These are phyloP conservation scores for Furculomyces boomerangus DNA, from an alignment of 371 early-diverging fungal species.

Conservation along the genomic window DNA sequence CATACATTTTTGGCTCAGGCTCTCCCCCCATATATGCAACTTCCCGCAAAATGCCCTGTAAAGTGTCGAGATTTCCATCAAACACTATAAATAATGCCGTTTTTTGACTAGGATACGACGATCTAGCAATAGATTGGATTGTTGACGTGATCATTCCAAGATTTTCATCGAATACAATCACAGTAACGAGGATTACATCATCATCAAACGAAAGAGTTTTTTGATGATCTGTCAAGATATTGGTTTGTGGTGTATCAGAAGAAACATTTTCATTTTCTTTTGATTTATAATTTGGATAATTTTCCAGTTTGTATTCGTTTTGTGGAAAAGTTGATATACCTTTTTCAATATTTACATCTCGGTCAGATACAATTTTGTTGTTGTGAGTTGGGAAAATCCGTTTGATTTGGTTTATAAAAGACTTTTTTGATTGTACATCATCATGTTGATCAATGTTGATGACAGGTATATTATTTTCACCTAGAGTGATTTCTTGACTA, in stretches of 20 bases:
- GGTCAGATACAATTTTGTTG: too few relatives aligned
- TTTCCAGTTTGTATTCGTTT: neutral
- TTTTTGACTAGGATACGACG: slow-evolving; percentile 13
- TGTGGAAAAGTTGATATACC: neutral
- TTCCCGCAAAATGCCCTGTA: slow-evolving; percentile 7
- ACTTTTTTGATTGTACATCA: too few relatives aligned
- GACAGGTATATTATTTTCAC: too few relatives aligned
- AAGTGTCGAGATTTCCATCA: slow-evolving; percentile 12
- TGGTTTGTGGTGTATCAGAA: neutral
- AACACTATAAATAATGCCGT: slow-evolving; percentile 16
- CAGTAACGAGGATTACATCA: slow-evolving; percentile 10
- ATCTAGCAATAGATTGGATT: slow-evolving; percentile 15
- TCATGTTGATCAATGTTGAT: too few relatives aligned
- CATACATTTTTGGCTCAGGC: slow-evolving; percentile 21
- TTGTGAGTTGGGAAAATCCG: too few relatives aligned
- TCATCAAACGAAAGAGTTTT: neutral
- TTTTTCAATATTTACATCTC: too few relatives aligned
- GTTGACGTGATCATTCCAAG: slow-evolving; percentile 13
- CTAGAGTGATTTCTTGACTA: too few relatives aligned
- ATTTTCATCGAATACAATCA: slow-evolving; percentile 10
- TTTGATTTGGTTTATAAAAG: too few relatives aligned
- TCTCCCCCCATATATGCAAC: slow-evolving; percentile 12
- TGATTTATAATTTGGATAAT: neutral
- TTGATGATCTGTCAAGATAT: slow-evolving; percentile 2
- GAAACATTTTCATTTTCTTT: neutral